phyloP scores from a whole-genome alignment of 441 rosid genomes.

The Brassica balearica region DNA sequence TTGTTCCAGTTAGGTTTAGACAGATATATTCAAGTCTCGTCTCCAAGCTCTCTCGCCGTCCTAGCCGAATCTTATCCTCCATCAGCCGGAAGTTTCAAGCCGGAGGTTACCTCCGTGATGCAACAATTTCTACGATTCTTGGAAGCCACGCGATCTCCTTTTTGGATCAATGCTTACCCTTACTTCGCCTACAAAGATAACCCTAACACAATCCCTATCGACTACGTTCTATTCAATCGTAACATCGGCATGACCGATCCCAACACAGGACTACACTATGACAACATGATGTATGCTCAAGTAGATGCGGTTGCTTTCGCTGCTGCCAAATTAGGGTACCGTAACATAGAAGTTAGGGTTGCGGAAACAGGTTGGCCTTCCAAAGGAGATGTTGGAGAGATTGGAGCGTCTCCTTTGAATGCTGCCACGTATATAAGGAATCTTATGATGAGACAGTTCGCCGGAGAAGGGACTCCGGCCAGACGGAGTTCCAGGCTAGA shows the following conservation, averaged over 20 bases:
- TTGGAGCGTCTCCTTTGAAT: background rate
- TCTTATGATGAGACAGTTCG: conserved; percentile 6
- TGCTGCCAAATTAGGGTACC: conserved; percentile 8
- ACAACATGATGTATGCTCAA: conserved; percentile 11
- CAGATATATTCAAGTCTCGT: conserved; percentile 1
- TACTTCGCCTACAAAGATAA: background rate
- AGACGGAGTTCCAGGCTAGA: background rate
- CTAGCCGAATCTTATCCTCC: conserved; percentile 6
- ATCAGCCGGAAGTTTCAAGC: conserved; percentile 9
- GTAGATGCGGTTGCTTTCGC: background rate
- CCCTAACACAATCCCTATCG: conserved; percentile 3
- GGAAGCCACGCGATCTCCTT: conserved; percentile 9
- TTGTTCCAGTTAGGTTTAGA: conserved; percentile 10
- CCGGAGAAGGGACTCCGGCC: conserved; percentile 10
- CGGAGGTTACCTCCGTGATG: conserved; percentile 10
- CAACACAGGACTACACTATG: background rate
- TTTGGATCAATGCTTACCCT: conserved; percentile 10
- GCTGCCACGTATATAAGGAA: conserved; percentile 4
- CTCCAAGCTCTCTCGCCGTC: conserved; percentile 11
- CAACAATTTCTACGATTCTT: conserved; percentile 8
- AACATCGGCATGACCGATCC: background rate
- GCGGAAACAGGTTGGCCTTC: conserved; percentile 7
- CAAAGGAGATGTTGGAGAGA: conserved; percentile 2
- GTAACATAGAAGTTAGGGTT: conserved; percentile 4
- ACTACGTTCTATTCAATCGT: conserved; percentile 3